Evolutionary conservation across 768 basidiomycete species (phyloP), one percentile per base, ranked within the genome.

Genomic region (Tulasnella calospora): DNA sequence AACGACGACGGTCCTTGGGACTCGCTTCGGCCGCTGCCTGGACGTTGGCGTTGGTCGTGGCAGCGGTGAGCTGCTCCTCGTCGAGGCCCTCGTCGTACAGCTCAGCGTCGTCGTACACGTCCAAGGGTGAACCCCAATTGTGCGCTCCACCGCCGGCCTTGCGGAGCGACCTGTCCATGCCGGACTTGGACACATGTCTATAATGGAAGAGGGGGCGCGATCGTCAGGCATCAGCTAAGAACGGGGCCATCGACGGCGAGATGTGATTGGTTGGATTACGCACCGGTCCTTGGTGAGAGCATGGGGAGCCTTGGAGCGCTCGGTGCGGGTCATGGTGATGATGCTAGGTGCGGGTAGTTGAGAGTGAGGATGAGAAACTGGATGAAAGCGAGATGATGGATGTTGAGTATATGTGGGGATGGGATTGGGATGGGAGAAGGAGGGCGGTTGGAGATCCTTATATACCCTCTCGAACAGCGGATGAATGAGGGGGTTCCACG

Each of bases 281-380:
- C 41, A 79, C 78, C 78, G 79, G 78, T 79, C 78, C 35, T 70
- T 47, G 77, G 38, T 13, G 41, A 76, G 47, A 70, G 78, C 78
- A 78, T 76, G 78, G 74, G 78, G 78, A 47, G 30, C 17, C 47
- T 44, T 35, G 27, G 74, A 21, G 30, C 74, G 35, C 55, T 71
- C 71, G 41, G 71, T 71, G 71, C 71, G 71, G 71, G 71, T 71
- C 71, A 71, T 71, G 71, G 33, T 38, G 71, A n/a, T 19, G 57
- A 61, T n/a, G 23, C 21, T 21, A 10, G 57, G 23, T 61, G 57
- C 5, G 57, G 13, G 23, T 61, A 21, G 57, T 19, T 61, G 57
- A 23, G 12, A 46, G 46, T 15, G 12, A 46, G 15, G 19, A 46
- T 3, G 15, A 46, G 19, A 46, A 46, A 19, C 15, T 13, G 46